Conservation (phyloP, 257 asterid species). For the Nicotiana attenuata region DNA sequence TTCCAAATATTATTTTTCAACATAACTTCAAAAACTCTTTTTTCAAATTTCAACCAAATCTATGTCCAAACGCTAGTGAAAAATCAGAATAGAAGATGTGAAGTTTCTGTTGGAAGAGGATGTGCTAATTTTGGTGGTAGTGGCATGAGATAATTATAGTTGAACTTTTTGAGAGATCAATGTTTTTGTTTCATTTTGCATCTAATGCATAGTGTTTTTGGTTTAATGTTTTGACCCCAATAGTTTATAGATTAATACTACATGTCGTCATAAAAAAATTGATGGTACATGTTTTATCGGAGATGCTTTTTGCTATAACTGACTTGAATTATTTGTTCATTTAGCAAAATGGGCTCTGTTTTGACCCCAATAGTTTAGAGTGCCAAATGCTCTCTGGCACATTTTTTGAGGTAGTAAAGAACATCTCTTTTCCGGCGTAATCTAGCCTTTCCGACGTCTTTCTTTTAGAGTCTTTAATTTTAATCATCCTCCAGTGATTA, state of each 20-base stretch:
- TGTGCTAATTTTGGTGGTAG: neutral
- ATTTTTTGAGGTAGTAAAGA: too few relatives aligned
- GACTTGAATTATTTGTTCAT: neutral
- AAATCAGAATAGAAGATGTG: neutral
- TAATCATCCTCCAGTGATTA: too few relatives aligned
- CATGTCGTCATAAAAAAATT: too few relatives aligned
- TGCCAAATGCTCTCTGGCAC: too few relatives aligned
- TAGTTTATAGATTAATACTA: neutral
- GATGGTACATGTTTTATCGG: neutral
- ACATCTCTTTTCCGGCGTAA: too few relatives aligned
- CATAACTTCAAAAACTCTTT: too few relatives aligned
- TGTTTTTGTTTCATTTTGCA: neutral
- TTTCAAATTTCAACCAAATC: too few relatives aligned
- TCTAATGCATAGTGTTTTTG: neutral
- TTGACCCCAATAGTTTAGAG: too few relatives aligned
- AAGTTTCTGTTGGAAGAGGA: neutral
- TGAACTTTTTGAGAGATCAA: neutral
- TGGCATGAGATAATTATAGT: constrained; percentile 1
- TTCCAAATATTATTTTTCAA: too few relatives aligned
- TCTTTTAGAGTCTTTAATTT: too few relatives aligned
- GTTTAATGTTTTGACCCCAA: neutral
- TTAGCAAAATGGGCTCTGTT: neutral
- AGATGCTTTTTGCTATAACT: neutral
- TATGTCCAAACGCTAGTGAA: too few relatives aligned
- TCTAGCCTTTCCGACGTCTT: too few relatives aligned